Evolutionary conservation across 2,329 filamentous ascomycete species (phyloP), one percentile per base, ranked within the genome.

Genomic region (Pyrenophora seminiperda): DNA sequence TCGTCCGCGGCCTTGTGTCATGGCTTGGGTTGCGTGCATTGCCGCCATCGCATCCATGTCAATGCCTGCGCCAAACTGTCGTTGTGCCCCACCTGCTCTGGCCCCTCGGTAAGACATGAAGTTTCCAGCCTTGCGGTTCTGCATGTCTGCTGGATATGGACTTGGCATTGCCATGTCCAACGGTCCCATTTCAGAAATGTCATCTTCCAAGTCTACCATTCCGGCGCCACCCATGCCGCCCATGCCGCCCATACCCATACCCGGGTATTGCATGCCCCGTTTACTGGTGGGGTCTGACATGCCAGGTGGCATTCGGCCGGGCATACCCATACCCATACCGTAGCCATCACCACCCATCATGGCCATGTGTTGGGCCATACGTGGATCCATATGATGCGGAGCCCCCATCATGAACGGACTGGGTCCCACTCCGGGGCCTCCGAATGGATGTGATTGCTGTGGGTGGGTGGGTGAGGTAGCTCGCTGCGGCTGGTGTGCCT

Each of bases 101-200:
- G 49, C 37, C 31, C 39, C 39, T 7, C 39, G 38, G 13, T 40
- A 47, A 9, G 36, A 42, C 32, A 54, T 33, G 40, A 52, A 53
- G 18, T 41, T 34, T 22, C 45, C 24, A 14, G 33, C 42, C 18
- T 41, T 52, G 17, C 40, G 48, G 13, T 9, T 36, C 32, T 39
- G 47, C 34, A 47, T 32, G 15, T 42, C 42, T 32, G 38, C 13
- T 32, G 29, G 20, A 27, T 55, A 48, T n/a, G 48, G 36, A 39
- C 54, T 48, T 30, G 41, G 34, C 36, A 61, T 52, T 2, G 20
- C 40, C 39, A 47, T 50, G 11, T 34, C 17, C 19, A 33, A 42
- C 42, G 51, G 47, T 7, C 42, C 49, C 41, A 51, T 39, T 7
- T 55, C 55, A 20, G 42, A 40, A 29, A 54, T 50, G 13, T 55